Base-by-base conservation (phyloP, 2,329 filamentous ascomycete species). In the Orbilia javanica region DNA sequence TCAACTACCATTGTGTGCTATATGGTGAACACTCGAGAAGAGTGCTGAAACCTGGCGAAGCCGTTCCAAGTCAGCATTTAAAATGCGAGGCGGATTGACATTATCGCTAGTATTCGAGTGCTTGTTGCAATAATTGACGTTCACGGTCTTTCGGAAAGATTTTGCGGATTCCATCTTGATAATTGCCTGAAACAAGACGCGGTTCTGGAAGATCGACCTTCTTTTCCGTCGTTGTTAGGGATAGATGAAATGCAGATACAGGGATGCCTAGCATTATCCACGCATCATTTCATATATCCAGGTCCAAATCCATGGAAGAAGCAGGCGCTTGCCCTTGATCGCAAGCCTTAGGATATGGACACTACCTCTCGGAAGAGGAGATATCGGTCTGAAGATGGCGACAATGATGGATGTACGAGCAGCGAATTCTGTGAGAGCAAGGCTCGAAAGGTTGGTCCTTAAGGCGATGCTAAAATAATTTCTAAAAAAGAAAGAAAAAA, bases 151-250 rank as follows among this genome's bases (percentile, higher is more conserved):
- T 67, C 74, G 74, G 74, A 78, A 78, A 78, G 74, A 68, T 62
- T 63, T 78, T 78, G 74, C 74, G 74, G 67, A 52, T 68, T 63
- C 67, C 74, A 78, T 78, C 72, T 78, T 62, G 67, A 78, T 72
- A 72, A 78, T 67, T 78, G 74, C 74, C 74, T 78, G 74, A 78
- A 78, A 67, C 74, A 50, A 57, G 42, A 63, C 66, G 67, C 55
- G 52, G 50, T 67, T 70, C 66, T 78, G 74, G 74, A 78, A 72
- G 52, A 72, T 78, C 67, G 67, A 72, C 74, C 74, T 78, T 64
- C 74, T 71, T 72, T 78, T 78, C 74, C 74, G 74, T 67, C 67
- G 62, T 46, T 64, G 74, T 78, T 53, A 78, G 74, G 42, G 46
- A 78, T 78, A 78, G 53, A 78, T 78, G 67, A 78, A 78, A 55